Evolutionary conservation across 2,329 filamentous ascomycete species (phyloP).

Genomic region (Metarhizium humberi): DNA sequence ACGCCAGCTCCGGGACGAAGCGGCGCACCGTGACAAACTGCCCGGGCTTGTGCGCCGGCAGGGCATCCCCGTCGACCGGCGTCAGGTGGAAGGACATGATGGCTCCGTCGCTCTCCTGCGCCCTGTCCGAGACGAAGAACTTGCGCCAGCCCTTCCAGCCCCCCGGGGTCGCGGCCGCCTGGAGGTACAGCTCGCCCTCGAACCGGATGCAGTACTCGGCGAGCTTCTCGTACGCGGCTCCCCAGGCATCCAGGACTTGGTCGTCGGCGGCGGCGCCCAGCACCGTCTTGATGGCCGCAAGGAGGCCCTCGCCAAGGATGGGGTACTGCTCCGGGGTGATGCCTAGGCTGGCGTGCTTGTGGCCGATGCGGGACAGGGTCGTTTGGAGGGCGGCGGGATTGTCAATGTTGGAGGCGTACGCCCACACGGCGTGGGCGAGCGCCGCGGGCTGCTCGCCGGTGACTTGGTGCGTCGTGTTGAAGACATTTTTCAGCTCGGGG

Average conservation of each 20-base stretch:
- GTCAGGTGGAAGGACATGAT: conserved; percentile 59
- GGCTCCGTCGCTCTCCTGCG: conserved; percentile 47
- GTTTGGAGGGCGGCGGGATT: conserved; percentile 16
- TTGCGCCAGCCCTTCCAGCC: conserved; percentile 55
- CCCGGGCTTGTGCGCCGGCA: conserved; percentile 54
- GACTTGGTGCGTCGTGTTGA: conserved; percentile 38
- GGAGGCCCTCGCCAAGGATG: conserved; percentile 55
- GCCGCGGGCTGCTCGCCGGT: conserved; percentile 15
- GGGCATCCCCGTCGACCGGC: conserved; percentile 44
- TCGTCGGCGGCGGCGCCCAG: conserved; percentile 53
- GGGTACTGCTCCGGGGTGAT: conserved; percentile 57
- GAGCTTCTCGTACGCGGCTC: conserved; percentile 57
- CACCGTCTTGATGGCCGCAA: conserved; percentile 53
- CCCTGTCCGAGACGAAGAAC: conserved; percentile 53
- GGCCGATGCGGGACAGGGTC: conserved; percentile 40
- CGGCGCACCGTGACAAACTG: conserved; percentile 58
- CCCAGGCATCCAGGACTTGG: conserved; percentile 56
- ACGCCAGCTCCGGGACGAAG: conserved; percentile 43
- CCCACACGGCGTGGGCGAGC: conserved; percentile 37
- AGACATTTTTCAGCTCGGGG: conserved; percentile 54
- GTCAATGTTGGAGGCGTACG: conserved; percentile 60
- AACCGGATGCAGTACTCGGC: conserved; percentile 57
- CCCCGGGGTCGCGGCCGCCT: conserved; percentile 21
- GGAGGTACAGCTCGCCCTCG: conserved; percentile 50
- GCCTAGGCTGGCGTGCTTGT: conserved; percentile 60